These are phyloP conservation scores for Cryptococcus floricola DNA, from an alignment of 1,284 basidiomycete species.

Conservation along the genomic window DNA sequence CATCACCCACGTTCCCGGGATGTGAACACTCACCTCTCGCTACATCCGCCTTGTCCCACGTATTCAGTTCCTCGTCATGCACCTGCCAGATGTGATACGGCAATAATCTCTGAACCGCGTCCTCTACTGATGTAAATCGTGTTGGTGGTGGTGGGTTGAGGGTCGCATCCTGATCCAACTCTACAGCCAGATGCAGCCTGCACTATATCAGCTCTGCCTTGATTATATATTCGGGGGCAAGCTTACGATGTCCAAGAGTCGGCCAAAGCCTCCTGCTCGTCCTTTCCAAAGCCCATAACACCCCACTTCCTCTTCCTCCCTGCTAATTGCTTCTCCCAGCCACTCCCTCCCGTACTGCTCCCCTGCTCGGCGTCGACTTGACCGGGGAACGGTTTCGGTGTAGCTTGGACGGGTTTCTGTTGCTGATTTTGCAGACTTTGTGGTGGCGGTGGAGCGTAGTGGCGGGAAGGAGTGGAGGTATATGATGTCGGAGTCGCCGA, in stretches of 20 bases:
- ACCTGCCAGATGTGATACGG: constrained; percentile 46
- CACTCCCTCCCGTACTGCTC: not conserved
- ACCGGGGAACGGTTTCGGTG: no score
- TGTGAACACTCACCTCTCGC: constrained; percentile 16
- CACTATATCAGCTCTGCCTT: not conserved
- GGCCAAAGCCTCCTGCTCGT: constrained; percentile 17
- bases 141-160: constrained; percentile 25
- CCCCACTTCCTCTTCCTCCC: constrained; percentile 26
- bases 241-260: constrained; percentile 8
- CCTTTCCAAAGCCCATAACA: constrained; percentile 15
- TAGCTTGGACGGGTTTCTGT: no score
- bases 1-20: not conserved
- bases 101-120: constrained; percentile 36
- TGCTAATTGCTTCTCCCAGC: constrained; percentile 7
- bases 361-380: no score
- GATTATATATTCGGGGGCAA: not conserved
- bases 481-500: no score
- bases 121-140: constrained; percentile 29
- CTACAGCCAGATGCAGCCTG: constrained; percentile 34
- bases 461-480: no score
- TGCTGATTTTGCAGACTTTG: no score
- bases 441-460: no score
- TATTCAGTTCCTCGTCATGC: constrained; percentile 38
- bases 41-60: constrained; percentile 3
- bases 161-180: constrained; percentile 35